A percentile compares a stretch with the other conserved stretches of the same genome.
Evolutionary conservation across 352 stramenopile genomes (phyloP).

Genomic region (Phytophthora capsici): DNA sequence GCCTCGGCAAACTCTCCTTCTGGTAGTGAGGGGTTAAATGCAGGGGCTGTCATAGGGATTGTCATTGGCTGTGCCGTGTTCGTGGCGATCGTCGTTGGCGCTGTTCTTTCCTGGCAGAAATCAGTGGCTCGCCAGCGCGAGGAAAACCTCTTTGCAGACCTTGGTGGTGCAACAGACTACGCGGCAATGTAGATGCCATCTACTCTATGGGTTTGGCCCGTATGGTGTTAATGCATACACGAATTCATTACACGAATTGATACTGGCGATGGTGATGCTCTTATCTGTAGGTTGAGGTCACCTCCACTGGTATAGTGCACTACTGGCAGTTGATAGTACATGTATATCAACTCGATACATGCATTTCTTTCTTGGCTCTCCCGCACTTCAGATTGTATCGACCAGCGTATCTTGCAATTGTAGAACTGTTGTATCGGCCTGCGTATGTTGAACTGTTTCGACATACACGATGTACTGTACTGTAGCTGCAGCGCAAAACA

Average conservation of each 20-base stretch:
- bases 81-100: conserved; percentile 24
- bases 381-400: not conserved
- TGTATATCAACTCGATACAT: too few species aligned
- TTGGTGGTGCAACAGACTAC: conserved; percentile 33
- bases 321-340: too few species aligned
- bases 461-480: too few species aligned
- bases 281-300: too few species aligned
- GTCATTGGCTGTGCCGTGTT: conserved; percentile 24
- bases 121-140: conserved; percentile 25
- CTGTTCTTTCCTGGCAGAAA: conserved; percentile 28
- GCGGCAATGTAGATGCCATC: conserved; percentile 35
- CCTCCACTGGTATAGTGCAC: not conserved
- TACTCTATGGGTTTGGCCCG: too few species aligned
- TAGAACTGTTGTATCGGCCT: not conserved
- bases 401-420: not conserved
- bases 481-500: too few species aligned
- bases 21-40: not conserved
- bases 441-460: not conserved
- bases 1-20: too few species aligned
- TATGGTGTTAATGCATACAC: conserved; percentile 2
- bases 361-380: conserved; percentile 1
- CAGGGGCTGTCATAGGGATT: conserved; percentile 25
- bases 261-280: not conserved
- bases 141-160: conserved; percentile 28
- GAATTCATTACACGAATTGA: not conserved